These are phyloP conservation scores for Calocybe indica DNA, from an alignment of 768 basidiomycete species.

Conservation along the genomic window DNA sequence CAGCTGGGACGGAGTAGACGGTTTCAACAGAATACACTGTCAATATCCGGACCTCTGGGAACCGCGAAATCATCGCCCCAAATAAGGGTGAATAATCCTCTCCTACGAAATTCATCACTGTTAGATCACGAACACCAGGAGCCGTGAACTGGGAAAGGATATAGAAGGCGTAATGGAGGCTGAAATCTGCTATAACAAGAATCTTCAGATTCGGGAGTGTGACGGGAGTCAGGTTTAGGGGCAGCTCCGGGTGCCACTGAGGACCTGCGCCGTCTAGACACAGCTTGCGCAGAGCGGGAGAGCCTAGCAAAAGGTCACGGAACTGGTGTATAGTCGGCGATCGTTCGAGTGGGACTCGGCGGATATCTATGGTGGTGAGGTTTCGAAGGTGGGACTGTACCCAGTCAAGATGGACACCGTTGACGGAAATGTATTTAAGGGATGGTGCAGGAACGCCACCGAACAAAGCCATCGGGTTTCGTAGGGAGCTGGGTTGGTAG, in stretches of 20 bases:
- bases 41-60: constrained; percentile 48
- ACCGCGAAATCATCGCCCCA: constrained; percentile 36
- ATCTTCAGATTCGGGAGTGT: constrained; percentile 42
- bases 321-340: constrained; percentile 47
- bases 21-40: constrained; percentile 44
- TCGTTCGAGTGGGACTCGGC: constrained; percentile 48
- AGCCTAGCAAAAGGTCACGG: constrained; percentile 42
- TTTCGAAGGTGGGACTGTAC: constrained; percentile 37
- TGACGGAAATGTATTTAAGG: constrained; percentile 47
- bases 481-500: constrained; percentile 28
- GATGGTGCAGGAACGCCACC: constrained; percentile 39
- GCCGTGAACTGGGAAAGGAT: constrained; percentile 45
- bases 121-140: constrained; percentile 52
- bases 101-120: constrained; percentile 47
- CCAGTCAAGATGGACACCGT: constrained; percentile 63
- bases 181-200: constrained; percentile 55
- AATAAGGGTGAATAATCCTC: constrained; percentile 48
- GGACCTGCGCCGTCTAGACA: constrained; percentile 63
- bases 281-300: constrained; percentile 47
- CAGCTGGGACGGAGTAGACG: constrained; percentile 15
- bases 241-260: constrained; percentile 19
- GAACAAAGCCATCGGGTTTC: constrained; percentile 35
- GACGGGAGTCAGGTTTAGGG: constrained; percentile 27
- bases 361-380: constrained; percentile 60
- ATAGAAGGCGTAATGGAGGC: constrained; percentile 38